Conservation (phyloP, 1,139 yeast genomes). For the Blastobotrys proliferans region DNA sequence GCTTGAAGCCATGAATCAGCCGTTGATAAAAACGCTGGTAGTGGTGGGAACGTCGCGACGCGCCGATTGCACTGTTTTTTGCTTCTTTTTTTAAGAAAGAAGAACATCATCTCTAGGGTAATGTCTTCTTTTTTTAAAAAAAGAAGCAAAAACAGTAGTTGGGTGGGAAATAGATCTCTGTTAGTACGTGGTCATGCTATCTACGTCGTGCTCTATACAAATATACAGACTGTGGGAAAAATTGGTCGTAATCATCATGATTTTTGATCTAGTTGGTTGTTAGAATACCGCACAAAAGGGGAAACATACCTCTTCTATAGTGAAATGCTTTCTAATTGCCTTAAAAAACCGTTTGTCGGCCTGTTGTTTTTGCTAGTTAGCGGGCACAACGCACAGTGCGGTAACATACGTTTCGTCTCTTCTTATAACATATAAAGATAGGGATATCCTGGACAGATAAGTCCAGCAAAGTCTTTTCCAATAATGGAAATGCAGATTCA, state of each 20-base stretch:
- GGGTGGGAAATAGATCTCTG: no score
- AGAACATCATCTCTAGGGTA: no score
- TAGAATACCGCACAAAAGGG: slow-evolving; percentile 1
- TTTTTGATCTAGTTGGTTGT: slow-evolving; percentile 30
- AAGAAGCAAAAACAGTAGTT: no score
- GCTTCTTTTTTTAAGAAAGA: no score
- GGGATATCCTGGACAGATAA: slow-evolving; percentile 39
- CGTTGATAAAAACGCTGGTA: not conserved
- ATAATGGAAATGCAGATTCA: slow-evolving; percentile 49
- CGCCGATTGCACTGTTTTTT: no score
- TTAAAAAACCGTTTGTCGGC: slow-evolving; percentile 50
- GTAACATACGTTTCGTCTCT: slow-evolving; percentile 43
- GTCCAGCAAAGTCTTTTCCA: slow-evolving; percentile 46
- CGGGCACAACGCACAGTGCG: not conserved
- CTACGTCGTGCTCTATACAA: slow-evolving; percentile 39
- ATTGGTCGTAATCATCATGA: slow-evolving; percentile 38
- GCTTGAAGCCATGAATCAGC: no score
- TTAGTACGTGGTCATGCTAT: no score
- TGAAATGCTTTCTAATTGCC: slow-evolving; percentile 37
- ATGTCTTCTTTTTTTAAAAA: no score
- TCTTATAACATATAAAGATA: slow-evolving; percentile 48
- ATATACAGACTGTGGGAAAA: slow-evolving; percentile 39
- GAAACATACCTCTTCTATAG: slow-evolving; percentile 31
- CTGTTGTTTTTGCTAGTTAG: no score
- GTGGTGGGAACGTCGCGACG: not conserved